Evolutionary conservation across 305 asterid species (phyloP), one percentile per base, ranked within the genome.

Genomic region (Caryopteris hybrid): DNA sequence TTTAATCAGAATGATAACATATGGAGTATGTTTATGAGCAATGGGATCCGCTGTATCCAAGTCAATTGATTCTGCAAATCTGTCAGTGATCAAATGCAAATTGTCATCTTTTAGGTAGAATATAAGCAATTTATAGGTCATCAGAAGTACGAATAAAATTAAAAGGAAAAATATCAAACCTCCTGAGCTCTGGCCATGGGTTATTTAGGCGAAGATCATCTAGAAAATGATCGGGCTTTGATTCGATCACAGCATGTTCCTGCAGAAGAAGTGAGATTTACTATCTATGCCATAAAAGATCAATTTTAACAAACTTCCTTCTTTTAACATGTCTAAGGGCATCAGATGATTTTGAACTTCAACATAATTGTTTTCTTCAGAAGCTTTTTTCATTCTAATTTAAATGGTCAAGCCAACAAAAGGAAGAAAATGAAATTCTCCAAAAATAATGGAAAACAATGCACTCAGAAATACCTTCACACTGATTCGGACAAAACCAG

Each of bases 241-340:
- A 85, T 68, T 93, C 99, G 58, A 88, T 76, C 60, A 93, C 99
- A 34, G 96, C 77, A 80, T 93, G 99, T 85, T 94, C 96, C 99
- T 94, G 84, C 69, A 70, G 52, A 52, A 69, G 62, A 76, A 60
- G 56, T 16, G 54, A 64, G 39, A 70, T 59, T 70, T 74, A 59
- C 21, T 11, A 47, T 58, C 51, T 18, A 71, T 53, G 62, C 41
- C 60, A 29, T 29, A 2, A n/a, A 41, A 53, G 42, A 43, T 23
- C 13, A 45, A 42, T 20, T 20, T 14, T 45, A 22, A 67, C 31
- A 34, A 55, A 54, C 33, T 27, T 43, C 51, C 55, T 64, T 50
- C 71, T 51, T 43, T 29, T 52, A 61, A 12, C 62, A 55, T 9
- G 46, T 39, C 31, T 43, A 57, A 53, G 50, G 67, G 53, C 51